Base-by-base conservation (phyloP, 2,329 filamentous ascomycete species). In the Penicillium sp. region DNA sequence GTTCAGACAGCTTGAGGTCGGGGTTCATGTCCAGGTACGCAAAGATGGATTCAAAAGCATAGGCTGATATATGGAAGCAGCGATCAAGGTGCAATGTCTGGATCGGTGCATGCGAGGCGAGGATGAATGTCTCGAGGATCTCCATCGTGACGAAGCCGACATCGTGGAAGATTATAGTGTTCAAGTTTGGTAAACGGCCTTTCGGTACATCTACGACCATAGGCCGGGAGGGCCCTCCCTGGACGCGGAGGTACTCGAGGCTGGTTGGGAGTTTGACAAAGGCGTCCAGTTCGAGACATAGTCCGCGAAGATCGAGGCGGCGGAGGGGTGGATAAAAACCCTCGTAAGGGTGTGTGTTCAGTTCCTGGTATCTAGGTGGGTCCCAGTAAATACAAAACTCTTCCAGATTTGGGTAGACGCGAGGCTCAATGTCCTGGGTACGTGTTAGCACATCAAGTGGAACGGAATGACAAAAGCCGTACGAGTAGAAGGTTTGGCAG, bases 321-420 rank as follows among this genome's bases (percentile, higher is more conserved):
- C 62, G 62, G 13, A 71, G 53, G 1, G 51, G 53, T 8, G 56
- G 47, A 10, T 64, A 45, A 18, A 37, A 27, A 10, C 28, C n/a
- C n/a, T 57, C 15, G 12, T 37, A 12, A 3, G 37, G 6, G 38
- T 41, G n/a, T 33, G 44, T 49, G 3, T 58, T 57, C 24, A 42
- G 49, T 44, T 58, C 62, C 23, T 53, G 44, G 35, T 53, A 55
- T 10, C 57, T 44, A 13, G 54, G 49, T 4, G 63, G 61, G n/a
- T 65, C 50, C 40, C 60, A 68, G 42, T 61, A 48, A 3, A 71
- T 57, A 15, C 64, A 55, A 1, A 71, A 41, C 37, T 69, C 66
- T 53, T 68, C 63, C 4, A 71, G 56, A 27, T 67, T 68, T 3
- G 65, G 60, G 37, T 56, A 60, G 1, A 54, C 42, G 35, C 48